phyloP scores from a whole-genome alignment of 176 grass and related monocot genomes.

The Phoenix roebelenii region DNA sequence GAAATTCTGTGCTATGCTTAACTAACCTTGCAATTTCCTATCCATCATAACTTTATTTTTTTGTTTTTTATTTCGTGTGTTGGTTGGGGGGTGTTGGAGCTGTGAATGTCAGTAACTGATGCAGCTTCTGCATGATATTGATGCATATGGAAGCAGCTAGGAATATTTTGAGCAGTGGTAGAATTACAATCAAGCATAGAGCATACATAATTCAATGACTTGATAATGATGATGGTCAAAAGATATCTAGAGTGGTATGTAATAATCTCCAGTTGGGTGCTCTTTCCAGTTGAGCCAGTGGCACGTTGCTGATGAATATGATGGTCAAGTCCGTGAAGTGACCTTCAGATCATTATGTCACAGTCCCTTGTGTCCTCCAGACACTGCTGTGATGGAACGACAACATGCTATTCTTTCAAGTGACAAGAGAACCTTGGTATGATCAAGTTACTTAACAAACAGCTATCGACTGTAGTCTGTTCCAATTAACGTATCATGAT shows the following conservation, averaged over 20 bases:
- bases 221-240: no score
- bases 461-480: conserved; percentile 13
- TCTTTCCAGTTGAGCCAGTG: conserved; percentile 59
- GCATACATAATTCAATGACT: no score
- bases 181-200: no score
- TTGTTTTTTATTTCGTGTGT: no score
- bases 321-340: conserved; percentile 64
- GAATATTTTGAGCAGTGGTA: no score
- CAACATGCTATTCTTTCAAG: conserved; percentile 62
- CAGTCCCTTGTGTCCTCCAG: conserved; percentile 90
- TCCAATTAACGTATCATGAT: not conserved
- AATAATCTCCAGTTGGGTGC: not conserved
- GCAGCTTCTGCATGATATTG: no score
- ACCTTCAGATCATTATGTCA: conserved; percentile 81
- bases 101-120: no score
- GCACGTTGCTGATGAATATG: conserved; percentile 49
- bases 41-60: no score
- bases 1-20: no score
- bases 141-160: no score
- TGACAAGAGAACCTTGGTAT: conserved; percentile 61
- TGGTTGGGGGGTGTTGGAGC: no score
- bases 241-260: not conserved
- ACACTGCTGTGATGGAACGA: conserved; percentile 77
- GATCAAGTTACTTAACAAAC: conserved; percentile 22
- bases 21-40: no score